Percentiles rank a stretch among this genome's conserved stretches.
Conservation (phyloP, 768 basidiomycete species). For the Xanthoconium stramineum region DNA sequence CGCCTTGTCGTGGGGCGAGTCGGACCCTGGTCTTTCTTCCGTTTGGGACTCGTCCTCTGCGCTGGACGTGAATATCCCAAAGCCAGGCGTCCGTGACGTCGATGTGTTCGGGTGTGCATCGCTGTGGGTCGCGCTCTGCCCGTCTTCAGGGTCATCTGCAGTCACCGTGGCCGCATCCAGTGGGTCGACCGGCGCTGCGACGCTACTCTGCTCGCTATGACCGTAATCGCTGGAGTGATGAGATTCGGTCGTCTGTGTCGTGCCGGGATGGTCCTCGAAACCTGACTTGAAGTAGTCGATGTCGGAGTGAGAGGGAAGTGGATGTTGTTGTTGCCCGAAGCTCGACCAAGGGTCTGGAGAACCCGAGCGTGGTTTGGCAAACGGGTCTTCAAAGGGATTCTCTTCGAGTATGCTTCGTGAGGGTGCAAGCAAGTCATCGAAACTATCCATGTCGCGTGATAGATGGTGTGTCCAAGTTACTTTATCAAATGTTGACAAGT, state of each 20-base stretch:
- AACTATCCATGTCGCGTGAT: constrained; percentile 56
- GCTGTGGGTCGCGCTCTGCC: constrained; percentile 13
- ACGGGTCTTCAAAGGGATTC: constrained; percentile 76
- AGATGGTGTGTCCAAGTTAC: background rate
- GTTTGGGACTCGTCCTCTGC: constrained; percentile 24
- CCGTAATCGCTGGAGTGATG: constrained; percentile 33
- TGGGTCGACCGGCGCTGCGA: constrained; percentile 34
- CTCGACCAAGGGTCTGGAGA: constrained; percentile 79
- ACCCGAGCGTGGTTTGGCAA: constrained; percentile 54
- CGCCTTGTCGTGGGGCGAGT: constrained; percentile 23
- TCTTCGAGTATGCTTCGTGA: constrained; percentile 62
- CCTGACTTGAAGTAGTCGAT: constrained; percentile 30
- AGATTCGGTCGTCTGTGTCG: constrained; percentile 32
- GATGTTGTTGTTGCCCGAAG: constrained; percentile 40
- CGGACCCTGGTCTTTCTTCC: constrained; percentile 7
- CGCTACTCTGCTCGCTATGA: constrained; percentile 27
- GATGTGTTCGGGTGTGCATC: constrained; percentile 9
- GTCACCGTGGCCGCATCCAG: constrained; percentile 38
- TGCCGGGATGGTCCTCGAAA: constrained; percentile 25
- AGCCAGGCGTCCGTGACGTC: constrained; percentile 42
- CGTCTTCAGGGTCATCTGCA: constrained; percentile 32
- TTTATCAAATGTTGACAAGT: background rate
- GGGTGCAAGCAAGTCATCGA: constrained; percentile 70
- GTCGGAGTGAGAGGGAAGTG: constrained; percentile 18
- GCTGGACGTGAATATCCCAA: constrained; percentile 38